These are phyloP conservation scores for Paramecium primaurelia DNA, from an alignment of 73 alveolate species.

Conservation along the genomic window DNA sequence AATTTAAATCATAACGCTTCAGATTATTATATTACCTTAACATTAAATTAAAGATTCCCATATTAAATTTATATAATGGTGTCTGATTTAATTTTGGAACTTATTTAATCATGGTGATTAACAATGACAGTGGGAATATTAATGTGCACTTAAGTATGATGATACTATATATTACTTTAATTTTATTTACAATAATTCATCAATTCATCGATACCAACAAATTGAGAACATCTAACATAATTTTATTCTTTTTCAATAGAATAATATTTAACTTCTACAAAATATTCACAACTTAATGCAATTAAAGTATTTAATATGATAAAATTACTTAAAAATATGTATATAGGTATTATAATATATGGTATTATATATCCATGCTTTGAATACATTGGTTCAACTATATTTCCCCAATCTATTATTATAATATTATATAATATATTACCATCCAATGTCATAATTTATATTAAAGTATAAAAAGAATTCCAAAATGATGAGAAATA, in stretches of 20 bases:
- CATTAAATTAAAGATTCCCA: neutral
- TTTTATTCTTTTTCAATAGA: neutral
- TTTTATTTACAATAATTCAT: conserved; percentile 18
- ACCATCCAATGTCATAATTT: conserved; percentile 47
- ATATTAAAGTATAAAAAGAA: neutral
- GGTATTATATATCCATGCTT: neutral
- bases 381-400: conserved; percentile 20
- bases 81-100: neutral
- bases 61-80: neutral
- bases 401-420: neutral
- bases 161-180: conserved; percentile 1
- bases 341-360: neutral
- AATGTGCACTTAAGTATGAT: neutral
- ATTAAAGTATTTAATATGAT: conserved; percentile 18
- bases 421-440: neutral
- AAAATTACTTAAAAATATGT: conserved; percentile 12
- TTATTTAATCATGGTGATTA: neutral
- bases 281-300: conserved; percentile 47
- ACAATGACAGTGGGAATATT: neutral
- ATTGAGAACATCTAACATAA: neutral
- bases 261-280: conserved; percentile 16
- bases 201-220: conserved; percentile 3
- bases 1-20: conserved; percentile 36
- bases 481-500: conserved; percentile 43
- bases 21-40: neutral